Percentiles rank a stretch among this genome's conserved stretches.
phyloP scores from a whole-genome alignment of 169 alveolate species.

The Plasmodium knowlesi region DNA sequence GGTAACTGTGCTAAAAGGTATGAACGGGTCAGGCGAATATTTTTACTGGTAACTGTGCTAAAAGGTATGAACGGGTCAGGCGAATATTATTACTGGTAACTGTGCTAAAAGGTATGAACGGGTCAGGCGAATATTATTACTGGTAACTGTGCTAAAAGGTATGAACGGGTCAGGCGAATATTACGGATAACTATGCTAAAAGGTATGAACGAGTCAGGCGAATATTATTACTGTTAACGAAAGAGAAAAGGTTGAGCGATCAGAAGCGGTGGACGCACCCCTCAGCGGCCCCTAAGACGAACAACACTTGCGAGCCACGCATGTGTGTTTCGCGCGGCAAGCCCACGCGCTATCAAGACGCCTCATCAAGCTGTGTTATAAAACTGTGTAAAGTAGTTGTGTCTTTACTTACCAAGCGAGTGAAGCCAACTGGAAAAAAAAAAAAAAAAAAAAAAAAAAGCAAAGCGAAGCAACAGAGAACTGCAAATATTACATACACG shows the following conservation, averaged over 20 bases:
- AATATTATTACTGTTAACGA: not conserved
- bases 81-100: not conserved
- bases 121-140: no score
- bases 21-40: not conserved
- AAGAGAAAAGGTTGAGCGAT: not conserved
- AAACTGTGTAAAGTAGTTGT: not conserved
- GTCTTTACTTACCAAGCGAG: not conserved
- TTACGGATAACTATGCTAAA: not conserved
- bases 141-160: not conserved
- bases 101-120: no score
- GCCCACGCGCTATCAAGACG: not conserved
- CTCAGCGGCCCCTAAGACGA: not conserved
- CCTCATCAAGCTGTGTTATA: no score
- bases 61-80: not conserved
- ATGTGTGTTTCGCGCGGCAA: not conserved
- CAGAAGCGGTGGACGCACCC: not conserved
- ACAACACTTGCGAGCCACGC: slow-evolving; percentile 1
- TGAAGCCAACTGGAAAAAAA: not conserved
- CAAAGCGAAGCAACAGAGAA: not conserved
- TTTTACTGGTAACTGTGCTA: not conserved
- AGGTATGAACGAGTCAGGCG: not conserved
- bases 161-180: not conserved
- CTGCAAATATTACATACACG: not conserved
- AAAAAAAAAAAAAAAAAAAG: no score
- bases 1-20: not conserved